Percentiles rank a stretch among this genome's conserved stretches.
phyloP scores from a whole-genome alignment of 2,329 filamentous ascomycete genomes.

The Fusarium mangiferae region DNA sequence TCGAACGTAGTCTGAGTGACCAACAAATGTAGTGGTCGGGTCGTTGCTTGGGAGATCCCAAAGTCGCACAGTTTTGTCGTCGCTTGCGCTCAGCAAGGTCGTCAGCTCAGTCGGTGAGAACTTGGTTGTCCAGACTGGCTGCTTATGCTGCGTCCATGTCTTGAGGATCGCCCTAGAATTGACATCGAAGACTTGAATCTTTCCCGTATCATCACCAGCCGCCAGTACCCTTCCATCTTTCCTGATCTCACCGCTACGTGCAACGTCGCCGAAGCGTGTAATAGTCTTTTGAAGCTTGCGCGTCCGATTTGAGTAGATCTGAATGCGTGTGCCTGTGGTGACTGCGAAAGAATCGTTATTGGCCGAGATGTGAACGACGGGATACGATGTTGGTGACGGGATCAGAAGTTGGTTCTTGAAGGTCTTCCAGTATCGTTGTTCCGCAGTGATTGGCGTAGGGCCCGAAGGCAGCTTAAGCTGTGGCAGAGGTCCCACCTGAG shows the following conservation, averaged over 20 bases:
- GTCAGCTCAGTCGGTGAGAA: constrained; percentile 94
- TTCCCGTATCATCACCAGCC: constrained; percentile 90
- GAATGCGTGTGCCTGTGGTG: constrained; percentile 92
- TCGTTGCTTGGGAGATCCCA: constrained; percentile 91
- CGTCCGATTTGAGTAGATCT: constrained; percentile 92
- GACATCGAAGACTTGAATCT: constrained; percentile 95
- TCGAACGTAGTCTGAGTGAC: constrained; percentile 93
- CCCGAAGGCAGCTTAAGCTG: constrained; percentile 85
- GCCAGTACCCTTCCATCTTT: constrained; percentile 89
- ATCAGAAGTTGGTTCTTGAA: constrained; percentile 93
- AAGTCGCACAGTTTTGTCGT: constrained; percentile 90
- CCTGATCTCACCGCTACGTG: constrained; percentile 88
- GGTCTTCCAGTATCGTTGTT: constrained; percentile 95
- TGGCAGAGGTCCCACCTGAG: constrained; percentile 82
- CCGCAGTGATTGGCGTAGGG: constrained; percentile 84
- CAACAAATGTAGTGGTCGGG: constrained; percentile 80
- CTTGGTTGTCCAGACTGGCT: constrained; percentile 90
- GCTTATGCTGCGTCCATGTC: constrained; percentile 94
- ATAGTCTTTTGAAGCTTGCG: constrained; percentile 94
- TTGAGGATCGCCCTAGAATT: constrained; percentile 88
- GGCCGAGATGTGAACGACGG: constrained; percentile 90
- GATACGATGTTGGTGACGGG: constrained; percentile 88
- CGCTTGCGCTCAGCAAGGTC: constrained; percentile 85
- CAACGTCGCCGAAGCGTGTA: constrained; percentile 90
- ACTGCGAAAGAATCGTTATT: constrained; percentile 84